Percentiles rank a stretch among this genome's conserved stretches.
Evolutionary conservation across 2,329 filamentous ascomycete species (phyloP).

Genomic region (Aphanoascus verrucosus): DNA sequence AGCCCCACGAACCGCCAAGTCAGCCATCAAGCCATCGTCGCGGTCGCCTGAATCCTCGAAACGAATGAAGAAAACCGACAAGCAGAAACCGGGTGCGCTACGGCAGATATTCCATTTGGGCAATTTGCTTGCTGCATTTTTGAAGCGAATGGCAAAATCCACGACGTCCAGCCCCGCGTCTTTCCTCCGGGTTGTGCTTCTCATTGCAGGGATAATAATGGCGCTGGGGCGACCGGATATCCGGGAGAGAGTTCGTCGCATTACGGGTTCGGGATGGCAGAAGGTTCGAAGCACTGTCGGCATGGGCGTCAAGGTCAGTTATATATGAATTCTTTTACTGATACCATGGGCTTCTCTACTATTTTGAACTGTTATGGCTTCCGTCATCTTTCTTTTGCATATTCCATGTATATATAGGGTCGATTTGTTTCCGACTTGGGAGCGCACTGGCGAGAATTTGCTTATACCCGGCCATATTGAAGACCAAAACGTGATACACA

Average conservation of each 20-base stretch:
- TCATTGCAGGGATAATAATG: slow-evolving; percentile 66
- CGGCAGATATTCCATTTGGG: slow-evolving; percentile 37
- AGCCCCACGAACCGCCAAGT: slow-evolving; percentile 23
- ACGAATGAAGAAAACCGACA: slow-evolving; percentile 31
- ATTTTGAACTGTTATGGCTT: neutral
- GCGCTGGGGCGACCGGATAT: slow-evolving; percentile 65
- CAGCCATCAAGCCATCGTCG: slow-evolving; percentile 20
- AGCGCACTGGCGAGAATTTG: neutral
- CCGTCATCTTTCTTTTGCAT: neutral
- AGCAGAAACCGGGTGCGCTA: slow-evolving; percentile 23
- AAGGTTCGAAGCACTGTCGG: slow-evolving; percentile 77
- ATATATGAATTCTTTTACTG: slow-evolving; percentile 63
- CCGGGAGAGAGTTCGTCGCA: slow-evolving; percentile 59
- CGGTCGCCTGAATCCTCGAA: slow-evolving; percentile 25
- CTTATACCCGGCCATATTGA: neutral
- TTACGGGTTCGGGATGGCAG: slow-evolving; percentile 61
- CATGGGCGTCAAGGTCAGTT: slow-evolving; percentile 96
- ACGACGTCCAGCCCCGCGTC: slow-evolving; percentile 47
- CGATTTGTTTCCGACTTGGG: neutral
- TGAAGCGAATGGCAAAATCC: slow-evolving; percentile 42
- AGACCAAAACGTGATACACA: no score
- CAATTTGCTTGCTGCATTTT: slow-evolving; percentile 38
- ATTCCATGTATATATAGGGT: neutral
- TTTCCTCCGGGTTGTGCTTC: slow-evolving; percentile 56
- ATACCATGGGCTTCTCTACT: neutral